Evolutionary conservation across 192 early-diverging fungal genomes (phyloP).

Genomic region (Spizellomyces punctatus): DNA sequence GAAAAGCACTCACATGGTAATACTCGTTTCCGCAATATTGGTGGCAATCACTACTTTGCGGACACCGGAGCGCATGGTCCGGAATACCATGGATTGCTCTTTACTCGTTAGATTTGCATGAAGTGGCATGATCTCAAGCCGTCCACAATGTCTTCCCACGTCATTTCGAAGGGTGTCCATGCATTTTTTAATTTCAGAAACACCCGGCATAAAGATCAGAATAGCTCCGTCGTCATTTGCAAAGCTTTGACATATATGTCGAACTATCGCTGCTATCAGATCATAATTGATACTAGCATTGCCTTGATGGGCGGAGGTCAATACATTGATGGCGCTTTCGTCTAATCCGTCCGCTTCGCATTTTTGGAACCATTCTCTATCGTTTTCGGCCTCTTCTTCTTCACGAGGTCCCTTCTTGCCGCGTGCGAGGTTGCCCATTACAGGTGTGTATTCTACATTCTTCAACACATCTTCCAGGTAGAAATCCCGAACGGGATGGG

Average conservation of each 20-base stretch:
- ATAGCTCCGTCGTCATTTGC: slow-evolving; percentile 60
- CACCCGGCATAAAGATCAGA: slow-evolving; percentile 68
- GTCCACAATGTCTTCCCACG: slow-evolving; percentile 2
- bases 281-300: neutral
- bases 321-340: neutral
- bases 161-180: slow-evolving; percentile 55
- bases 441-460: slow-evolving; percentile 37
- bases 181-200: slow-evolving; percentile 62
- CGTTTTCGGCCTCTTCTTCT: slow-evolving; percentile 11
- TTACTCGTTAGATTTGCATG: slow-evolving; percentile 58
- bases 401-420: slow-evolving; percentile 8
- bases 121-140: slow-evolving; percentile 53
- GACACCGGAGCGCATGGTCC: slow-evolving; percentile 41
- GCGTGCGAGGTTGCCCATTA: neutral
- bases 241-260: slow-evolving; percentile 41
- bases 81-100: slow-evolving; percentile 70
- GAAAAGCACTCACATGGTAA: slow-evolving; percentile 45
- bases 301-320: neutral
- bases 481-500: slow-evolving; percentile 54
- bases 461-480: slow-evolving; percentile 73
- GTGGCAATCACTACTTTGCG: slow-evolving; percentile 81
- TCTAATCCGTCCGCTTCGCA: neutral
- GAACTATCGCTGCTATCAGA: slow-evolving; percentile 47
- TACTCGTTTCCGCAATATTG: slow-evolving; percentile 81
- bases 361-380: neutral